A percentile compares a stretch with the other conserved stretches of the same genome.
phyloP scores from a whole-genome alignment of 179 eudicot species.

The Sideroxylon spinosum region DNA sequence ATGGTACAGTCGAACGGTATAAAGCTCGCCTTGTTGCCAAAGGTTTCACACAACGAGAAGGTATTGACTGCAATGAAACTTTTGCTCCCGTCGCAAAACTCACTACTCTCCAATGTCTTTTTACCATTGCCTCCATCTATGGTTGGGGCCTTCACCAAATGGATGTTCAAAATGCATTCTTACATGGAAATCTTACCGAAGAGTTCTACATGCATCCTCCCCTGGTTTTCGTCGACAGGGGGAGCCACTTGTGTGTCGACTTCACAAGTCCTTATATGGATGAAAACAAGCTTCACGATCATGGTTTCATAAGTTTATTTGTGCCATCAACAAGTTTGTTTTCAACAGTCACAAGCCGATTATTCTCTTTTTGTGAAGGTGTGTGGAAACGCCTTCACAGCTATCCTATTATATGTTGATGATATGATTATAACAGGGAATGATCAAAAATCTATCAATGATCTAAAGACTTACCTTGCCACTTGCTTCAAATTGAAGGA shows the following conservation, averaged over 20 bases:
- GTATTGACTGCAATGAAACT: neutral
- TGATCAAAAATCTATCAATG: neutral
- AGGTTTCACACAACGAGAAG: neutral
- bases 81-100: neutral
- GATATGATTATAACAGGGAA: neutral
- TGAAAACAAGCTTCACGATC: neutral
- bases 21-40: too few species aligned
- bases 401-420: constrained; percentile 13
- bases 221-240: constrained; percentile 3
- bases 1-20: too few species aligned
- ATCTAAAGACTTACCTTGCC: neutral
- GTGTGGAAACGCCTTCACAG: neutral
- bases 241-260: neutral
- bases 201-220: neutral
- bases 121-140: neutral
- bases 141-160: neutral
- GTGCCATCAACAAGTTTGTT: neutral
- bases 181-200: neutral
- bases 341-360: constrained; percentile 11
- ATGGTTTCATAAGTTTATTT: neutral
- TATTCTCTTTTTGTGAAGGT: neutral
- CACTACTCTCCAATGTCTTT: neutral
- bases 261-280: neutral
- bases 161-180: neutral
- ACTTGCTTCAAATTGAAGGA: neutral